These are phyloP conservation scores for Aspergillus ochraceus DNA, from an alignment of 2,329 filamentous ascomycete genomes.

Conservation along the genomic window DNA sequence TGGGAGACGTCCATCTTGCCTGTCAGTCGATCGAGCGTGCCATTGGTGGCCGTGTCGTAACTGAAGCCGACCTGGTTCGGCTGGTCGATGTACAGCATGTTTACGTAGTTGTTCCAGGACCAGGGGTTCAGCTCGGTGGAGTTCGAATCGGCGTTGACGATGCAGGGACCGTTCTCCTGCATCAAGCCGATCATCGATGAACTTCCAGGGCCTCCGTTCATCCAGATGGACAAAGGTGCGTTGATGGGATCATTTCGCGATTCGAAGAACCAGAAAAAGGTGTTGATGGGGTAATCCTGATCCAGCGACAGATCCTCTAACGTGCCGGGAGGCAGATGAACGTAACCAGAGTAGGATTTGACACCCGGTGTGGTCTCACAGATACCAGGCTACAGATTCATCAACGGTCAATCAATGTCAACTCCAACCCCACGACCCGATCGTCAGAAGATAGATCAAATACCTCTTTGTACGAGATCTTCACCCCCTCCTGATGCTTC, in stretches of 20 bases:
- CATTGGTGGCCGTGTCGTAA: slow-evolving; percentile 49
- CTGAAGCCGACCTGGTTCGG: slow-evolving; percentile 61
- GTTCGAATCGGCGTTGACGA: slow-evolving; percentile 53
- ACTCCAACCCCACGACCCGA: not conserved
- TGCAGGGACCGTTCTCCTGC: slow-evolving; percentile 55
- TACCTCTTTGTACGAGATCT: slow-evolving; percentile 50
- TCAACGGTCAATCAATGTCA: not conserved
- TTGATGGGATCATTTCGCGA: slow-evolving; percentile 53
- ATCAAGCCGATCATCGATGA: slow-evolving; percentile 59
- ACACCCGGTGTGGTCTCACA: slow-evolving; percentile 60
- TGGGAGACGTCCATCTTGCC: slow-evolving; percentile 25
- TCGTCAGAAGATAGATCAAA: not conserved
- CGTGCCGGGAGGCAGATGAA: slow-evolving; percentile 54
- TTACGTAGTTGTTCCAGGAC: slow-evolving; percentile 64
- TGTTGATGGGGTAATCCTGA: slow-evolving; percentile 60
- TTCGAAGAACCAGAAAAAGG: slow-evolving; percentile 68
- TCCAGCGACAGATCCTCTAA: slow-evolving; percentile 38
- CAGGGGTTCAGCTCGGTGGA: slow-evolving; percentile 56
- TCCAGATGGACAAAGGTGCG: slow-evolving; percentile 61
- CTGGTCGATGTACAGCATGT: slow-evolving; percentile 71
- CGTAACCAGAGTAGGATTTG: slow-evolving; percentile 60
- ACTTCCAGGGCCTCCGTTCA: slow-evolving; percentile 62
- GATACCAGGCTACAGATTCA: slow-evolving; percentile 41
- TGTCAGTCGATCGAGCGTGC: slow-evolving; percentile 35
- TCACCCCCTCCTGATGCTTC: slow-evolving; percentile 43